Evolutionary conservation across 2,329 filamentous ascomycete genomes (phyloP), one percentile per base, ranked within the genome.

Genomic region (Alternaria infectoria): DNA sequence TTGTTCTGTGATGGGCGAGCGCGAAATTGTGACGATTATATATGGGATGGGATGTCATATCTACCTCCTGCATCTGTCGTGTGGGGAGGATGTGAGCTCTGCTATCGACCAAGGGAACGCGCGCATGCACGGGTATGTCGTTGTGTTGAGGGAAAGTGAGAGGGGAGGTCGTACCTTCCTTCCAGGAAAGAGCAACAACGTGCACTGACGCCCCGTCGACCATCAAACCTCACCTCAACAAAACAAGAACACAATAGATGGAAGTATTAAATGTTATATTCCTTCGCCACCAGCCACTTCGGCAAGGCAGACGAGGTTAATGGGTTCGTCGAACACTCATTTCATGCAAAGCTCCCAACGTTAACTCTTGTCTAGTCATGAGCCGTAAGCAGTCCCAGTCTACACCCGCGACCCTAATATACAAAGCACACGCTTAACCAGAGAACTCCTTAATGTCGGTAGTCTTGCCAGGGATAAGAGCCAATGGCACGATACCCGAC

Each of bases 401-500:
- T 65, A 62, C 66, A 57, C 58, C 61, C 54, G 55, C 64, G 51
- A 65, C 64, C 69, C 60, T 63, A 73, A 75, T 74, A 66, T 76
- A 76, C 72, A 76, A 69, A 74, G 45, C 57, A 63, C 62, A 57
- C 65, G 68, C 68, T 74, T 83, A 86, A 79, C 79, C 81, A 74
- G 81, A 83, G 78, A 89, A 90, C 81, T 90, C 88, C 81, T 87
- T 87, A 76, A 90, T 82, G 65, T 85, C 85, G 73, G 81, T 81
- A 71, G 80, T 86, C 85, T 88, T 90, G 83, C 83, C 88, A n/a
- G 76, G 72, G 55, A 83, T 80, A 52, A 98, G 90, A 50, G 95
- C 96, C 80, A 98, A 85, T 60, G 96, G 95, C 71, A 99, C 95
- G 78, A 98, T 98, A 81, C 96, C 96, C 56, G 91, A 95, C 76